A percentile compares a stretch with the other conserved stretches of the same genome.
Evolutionary conservation across 495 filamentous ascomycete species (phyloP).

Genomic region (Aspergillus homomorphus): DNA sequence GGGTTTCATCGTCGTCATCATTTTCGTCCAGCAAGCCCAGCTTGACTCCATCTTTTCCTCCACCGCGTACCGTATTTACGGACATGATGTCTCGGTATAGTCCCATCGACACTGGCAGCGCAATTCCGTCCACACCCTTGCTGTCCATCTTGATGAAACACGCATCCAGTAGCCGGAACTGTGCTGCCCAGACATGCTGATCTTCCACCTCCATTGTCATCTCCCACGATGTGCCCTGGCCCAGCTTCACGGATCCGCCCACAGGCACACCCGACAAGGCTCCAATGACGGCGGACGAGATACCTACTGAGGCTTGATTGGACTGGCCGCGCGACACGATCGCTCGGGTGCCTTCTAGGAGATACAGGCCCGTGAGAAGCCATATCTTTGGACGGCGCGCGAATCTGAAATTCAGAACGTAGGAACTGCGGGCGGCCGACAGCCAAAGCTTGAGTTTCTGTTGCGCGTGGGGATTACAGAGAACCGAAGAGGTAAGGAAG

Average conservation of each 20-base stretch:
- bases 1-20: neutral
- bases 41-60: neutral
- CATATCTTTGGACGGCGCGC: neutral
- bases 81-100: neutral
- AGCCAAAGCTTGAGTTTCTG: slow-evolving; percentile 1
- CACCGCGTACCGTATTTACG: neutral
- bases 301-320: neutral
- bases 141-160: neutral
- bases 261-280: slow-evolving; percentile 1
- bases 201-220: neutral
- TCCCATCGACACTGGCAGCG: neutral
- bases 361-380: neutral
- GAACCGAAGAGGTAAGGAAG: neutral
- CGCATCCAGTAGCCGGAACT: neutral
- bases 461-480: neutral
- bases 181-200: neutral
- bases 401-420: neutral
- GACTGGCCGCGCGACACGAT: neutral
- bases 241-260: neutral
- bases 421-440: neutral
- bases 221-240: neutral
- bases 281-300: neutral
- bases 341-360: neutral
- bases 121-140: neutral
- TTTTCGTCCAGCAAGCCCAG: neutral